Percentiles rank a stretch among this genome's conserved stretches.
Conservation (phyloP, 2,329 filamentous ascomycete species). For the Bretziella fagacearum region DNA sequence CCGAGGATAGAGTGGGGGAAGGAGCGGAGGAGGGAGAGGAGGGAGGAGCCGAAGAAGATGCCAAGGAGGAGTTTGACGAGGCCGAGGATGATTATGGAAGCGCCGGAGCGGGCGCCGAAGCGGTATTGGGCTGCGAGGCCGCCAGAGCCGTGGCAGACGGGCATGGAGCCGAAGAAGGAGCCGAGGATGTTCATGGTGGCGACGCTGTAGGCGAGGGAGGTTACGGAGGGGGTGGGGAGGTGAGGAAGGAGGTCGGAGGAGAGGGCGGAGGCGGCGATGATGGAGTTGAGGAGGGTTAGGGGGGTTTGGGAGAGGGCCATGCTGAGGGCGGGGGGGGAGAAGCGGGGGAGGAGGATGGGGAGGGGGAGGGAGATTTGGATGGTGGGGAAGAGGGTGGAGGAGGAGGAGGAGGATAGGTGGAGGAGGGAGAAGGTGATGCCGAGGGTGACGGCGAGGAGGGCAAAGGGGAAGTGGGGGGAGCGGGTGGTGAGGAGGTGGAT, state of each 20-base stretch:
- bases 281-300: slow-evolving; percentile 79
- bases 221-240: slow-evolving; percentile 50
- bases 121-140: slow-evolving; percentile 80
- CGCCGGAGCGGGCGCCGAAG: slow-evolving; percentile 78
- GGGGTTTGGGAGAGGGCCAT: slow-evolving; percentile 76
- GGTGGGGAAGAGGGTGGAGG: slow-evolving; percentile 26
- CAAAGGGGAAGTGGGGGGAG: slow-evolving; percentile 56
- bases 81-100: slow-evolving; percentile 67
- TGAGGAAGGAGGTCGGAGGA: slow-evolving; percentile 60
- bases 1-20: slow-evolving; percentile 69
- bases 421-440: slow-evolving; percentile 48
- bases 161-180: slow-evolving; percentile 91
- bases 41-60: slow-evolving; percentile 52
- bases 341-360: slow-evolving; percentile 24
- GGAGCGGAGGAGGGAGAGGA: slow-evolving; percentile 50
- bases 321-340: slow-evolving; percentile 25
- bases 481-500: slow-evolving; percentile 52
- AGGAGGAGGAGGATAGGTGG: slow-evolving; percentile 19
- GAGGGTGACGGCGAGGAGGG: slow-evolving; percentile 51
- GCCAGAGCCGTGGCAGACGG: slow-evolving; percentile 82
- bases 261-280: slow-evolving; percentile 72
- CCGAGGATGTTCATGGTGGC: slow-evolving; percentile 67
- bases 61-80: slow-evolving; percentile 59
- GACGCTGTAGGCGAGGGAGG: slow-evolving; percentile 65
- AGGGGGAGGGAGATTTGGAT: slow-evolving; percentile 6